Evolutionary conservation across 805 yeast species (phyloP), one percentile per base, ranked within the genome.

Genomic region (Wilhelminamyces savonicus): DNA sequence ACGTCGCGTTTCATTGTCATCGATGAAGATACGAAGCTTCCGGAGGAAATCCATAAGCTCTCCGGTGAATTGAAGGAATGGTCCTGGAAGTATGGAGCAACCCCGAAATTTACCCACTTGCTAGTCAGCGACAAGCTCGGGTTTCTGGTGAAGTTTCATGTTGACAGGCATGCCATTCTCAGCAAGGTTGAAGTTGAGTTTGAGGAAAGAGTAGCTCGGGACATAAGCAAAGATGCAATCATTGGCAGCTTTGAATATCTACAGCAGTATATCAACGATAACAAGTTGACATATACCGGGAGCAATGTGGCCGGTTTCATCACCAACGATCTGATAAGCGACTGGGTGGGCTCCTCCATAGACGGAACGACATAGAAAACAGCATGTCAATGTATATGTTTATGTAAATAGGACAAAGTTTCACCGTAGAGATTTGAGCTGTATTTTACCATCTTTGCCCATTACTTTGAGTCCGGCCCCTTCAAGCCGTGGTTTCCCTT

Each of bases 41-140:
- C 48, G 16, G 49, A 41, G 1, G 75, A 74, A 19, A 59, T 82
- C 0, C 17, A 32, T 2, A 44, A 60, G 3, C 57, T 60, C 1
- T 62, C 65, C 19, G 34, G 54, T 0, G 66, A 66, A 16, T 55
- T 85, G 13, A 46, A 58, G 24, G 53, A 66, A 13, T 81, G 92
- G 82, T 60, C 71, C 2, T 88, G 95, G 95, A 72, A 60, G 21
- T 86, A 59, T 52, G 88, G 86, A 1, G 62, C 68, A 13, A 81
- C 95, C 0, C 96, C 97, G 0, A 66, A 62, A 35, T 92, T 90
- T 50, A 62, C 69, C 23, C 76, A 82, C 34, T 44, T 46, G 1
- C 48, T 82, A 13, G 46, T 44, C 3, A 54, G 60, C 24, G 51
- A 52, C 0, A 50, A 55, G 23, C 38, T 49, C 35, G 51, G 59